These are phyloP conservation scores for Cutaneotrichosporon cutaneum DNA, from an alignment of 1,284 basidiomycete genomes.

Conservation along the genomic window DNA sequence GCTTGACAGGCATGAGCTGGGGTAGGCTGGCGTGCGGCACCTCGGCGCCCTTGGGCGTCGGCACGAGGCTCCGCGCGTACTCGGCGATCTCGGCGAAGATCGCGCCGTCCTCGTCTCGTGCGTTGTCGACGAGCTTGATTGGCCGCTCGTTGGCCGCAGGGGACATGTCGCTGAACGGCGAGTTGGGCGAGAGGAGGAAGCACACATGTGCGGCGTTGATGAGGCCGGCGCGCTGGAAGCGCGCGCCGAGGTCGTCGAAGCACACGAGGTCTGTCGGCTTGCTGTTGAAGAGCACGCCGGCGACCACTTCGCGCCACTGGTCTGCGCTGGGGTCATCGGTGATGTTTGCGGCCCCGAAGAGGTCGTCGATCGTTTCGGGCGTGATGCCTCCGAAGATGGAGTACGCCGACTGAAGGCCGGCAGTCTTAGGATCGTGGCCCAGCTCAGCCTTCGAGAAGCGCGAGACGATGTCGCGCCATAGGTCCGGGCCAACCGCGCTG, in stretches of 20 bases:
- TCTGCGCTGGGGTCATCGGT: conserved; percentile 52
- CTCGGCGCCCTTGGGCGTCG: conserved; percentile 79
- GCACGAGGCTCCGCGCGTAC: conserved; percentile 77
- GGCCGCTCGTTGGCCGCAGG: conserved; percentile 40
- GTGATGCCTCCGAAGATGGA: conserved; percentile 71
- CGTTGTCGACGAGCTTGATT: conserved; percentile 41
- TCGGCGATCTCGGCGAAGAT: conserved; percentile 90
- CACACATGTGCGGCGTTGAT: conserved; percentile 87
- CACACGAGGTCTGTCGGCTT: conserved; percentile 63
- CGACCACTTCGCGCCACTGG: conserved; percentile 78
- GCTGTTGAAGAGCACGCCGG: conserved; percentile 78
- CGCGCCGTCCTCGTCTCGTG: conserved; percentile 62
- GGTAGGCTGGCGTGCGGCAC: conserved; percentile 70
- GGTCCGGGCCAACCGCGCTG: conserved; percentile 86
- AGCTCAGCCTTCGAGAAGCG: conserved; percentile 84
- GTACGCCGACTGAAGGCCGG: conserved; percentile 70
- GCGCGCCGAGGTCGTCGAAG: conserved; percentile 82
- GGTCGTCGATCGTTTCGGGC: conserved; percentile 34
- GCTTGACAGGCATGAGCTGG: conserved; percentile 83
- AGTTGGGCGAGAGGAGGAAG: conserved; percentile 73
- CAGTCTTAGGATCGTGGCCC: conserved; percentile 44
- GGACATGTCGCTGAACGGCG: conserved; percentile 64
- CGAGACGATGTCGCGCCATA: conserved; percentile 85
- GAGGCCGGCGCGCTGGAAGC: conserved; percentile 69
- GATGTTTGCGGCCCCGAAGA: conserved; percentile 38